Conservation (phyloP, 1,284 basidiomycete genomes). For the Apiotrichum mycotoxinovorans region DNA sequence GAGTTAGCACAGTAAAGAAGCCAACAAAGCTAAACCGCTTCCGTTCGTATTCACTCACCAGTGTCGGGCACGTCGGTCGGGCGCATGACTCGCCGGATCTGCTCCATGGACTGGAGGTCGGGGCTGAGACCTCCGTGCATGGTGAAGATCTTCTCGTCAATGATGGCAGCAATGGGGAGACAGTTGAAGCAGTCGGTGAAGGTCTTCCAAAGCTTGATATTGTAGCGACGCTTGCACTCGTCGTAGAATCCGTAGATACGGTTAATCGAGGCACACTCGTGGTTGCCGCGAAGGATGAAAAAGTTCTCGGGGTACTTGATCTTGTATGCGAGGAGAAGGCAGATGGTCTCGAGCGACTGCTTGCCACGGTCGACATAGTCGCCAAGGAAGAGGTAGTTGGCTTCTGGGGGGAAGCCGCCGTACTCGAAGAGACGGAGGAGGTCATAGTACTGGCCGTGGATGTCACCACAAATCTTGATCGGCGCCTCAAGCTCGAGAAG, state of each 20-base stretch:
- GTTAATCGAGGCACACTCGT: conserved; percentile 61
- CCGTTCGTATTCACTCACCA: no score
- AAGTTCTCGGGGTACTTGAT: conserved; percentile 65
- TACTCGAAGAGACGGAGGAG: conserved; percentile 60
- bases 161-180: conserved; percentile 61
- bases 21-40: no score
- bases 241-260: conserved; percentile 63
- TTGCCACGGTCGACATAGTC: conserved; percentile 63
- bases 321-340: conserved; percentile 56
- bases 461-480: conserved; percentile 63
- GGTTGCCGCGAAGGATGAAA: conserved; percentile 61
- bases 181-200: conserved; percentile 66
- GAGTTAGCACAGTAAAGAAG: no score
- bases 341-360: conserved; percentile 61
- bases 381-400: conserved; percentile 62
- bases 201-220: conserved; percentile 65
- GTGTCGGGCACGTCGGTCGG: conserved; percentile 99
- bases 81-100: conserved; percentile 98
- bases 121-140: conserved; percentile 63
- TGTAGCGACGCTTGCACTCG: conserved; percentile 62
- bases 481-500: conserved; percentile 61
- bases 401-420: conserved; percentile 61
- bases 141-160: conserved; percentile 63
- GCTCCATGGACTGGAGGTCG: conserved; percentile 98
- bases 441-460: conserved; percentile 62